These are phyloP conservation scores for Leccinum fuscescens DNA, from an alignment of 1,284 basidiomycete genomes.

Conservation along the genomic window DNA sequence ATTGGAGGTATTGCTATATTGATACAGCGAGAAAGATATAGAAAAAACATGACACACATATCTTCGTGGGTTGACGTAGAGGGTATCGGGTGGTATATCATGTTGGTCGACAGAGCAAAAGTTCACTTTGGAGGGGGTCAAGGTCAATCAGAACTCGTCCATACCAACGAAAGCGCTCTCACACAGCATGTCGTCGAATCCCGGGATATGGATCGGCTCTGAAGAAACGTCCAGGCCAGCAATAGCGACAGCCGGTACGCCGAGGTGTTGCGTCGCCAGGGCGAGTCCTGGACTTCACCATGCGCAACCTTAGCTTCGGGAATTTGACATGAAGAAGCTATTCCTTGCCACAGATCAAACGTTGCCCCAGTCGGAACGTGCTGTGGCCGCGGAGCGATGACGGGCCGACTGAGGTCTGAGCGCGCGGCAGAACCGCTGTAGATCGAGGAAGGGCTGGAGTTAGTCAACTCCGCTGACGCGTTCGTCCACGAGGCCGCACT, in stretches of 20 bases:
- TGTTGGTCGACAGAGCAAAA: neutral
- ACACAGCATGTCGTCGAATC: slow-evolving; percentile 26
- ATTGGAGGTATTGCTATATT: neutral
- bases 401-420: slow-evolving; percentile 38
- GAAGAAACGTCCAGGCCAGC: slow-evolving; percentile 1
- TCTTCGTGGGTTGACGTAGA: neutral
- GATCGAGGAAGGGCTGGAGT: slow-evolving; percentile 40
- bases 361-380: slow-evolving; percentile 16
- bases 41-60: neutral
- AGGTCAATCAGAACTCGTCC: slow-evolving; percentile 3
- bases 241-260: slow-evolving; percentile 7
- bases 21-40: no score
- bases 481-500: slow-evolving; percentile 12
- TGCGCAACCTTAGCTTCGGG: slow-evolving; percentile 5
- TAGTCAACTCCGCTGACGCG: slow-evolving; percentile 13
- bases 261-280: slow-evolving; percentile 9
- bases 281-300: neutral
- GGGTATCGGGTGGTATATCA: slow-evolving; percentile 6
- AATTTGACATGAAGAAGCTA: slow-evolving; percentile 4
- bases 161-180: slow-evolving; percentile 10
- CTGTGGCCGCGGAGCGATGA: slow-evolving; percentile 37
- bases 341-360: slow-evolving; percentile 29
- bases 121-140: neutral
- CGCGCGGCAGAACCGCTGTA: slow-evolving; percentile 47
- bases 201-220: slow-evolving; percentile 8